phyloP scores from a whole-genome alignment of 106 monocot species.

The Dendrobium chrysotoxum region DNA sequence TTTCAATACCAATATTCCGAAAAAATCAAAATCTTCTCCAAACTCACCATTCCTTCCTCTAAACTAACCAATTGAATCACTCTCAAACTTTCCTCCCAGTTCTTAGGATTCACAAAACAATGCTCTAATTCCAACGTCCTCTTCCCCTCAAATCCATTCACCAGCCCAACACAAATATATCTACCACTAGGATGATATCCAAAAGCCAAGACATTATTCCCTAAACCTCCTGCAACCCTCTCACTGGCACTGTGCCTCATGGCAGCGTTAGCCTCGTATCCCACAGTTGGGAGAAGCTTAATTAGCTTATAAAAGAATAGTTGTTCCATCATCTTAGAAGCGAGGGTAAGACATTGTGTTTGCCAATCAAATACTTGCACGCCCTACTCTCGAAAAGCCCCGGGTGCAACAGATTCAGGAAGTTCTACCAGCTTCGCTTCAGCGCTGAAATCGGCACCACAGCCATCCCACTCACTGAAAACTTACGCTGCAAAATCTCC shows the following conservation, averaged over 20 bases:
- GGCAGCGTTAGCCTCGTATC: conserved; percentile 95
- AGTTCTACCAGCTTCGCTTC: conserved; percentile 65
- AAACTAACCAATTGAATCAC: conserved; percentile 39
- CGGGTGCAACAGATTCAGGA: conserved; percentile 79
- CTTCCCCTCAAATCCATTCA: conserved; percentile 16
- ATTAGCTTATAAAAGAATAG: conserved; percentile 59
- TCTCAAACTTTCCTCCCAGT: conserved; percentile 49
- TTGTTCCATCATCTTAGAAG: conserved; percentile 26
- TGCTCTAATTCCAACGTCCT: conserved; percentile 61
- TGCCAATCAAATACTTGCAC: conserved; percentile 94
- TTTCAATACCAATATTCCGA: conserved; percentile 87
- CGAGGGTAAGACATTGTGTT: conserved; percentile 90
- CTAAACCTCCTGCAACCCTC: conserved; percentile 26
- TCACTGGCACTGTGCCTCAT: conserved; percentile 53
- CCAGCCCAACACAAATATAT: conserved; percentile 57
- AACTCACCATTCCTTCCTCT: conserved; percentile 29
- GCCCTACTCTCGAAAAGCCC: conserved; percentile 80
- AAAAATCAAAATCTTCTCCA: conserved; percentile 58
- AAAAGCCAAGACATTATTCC: conserved; percentile 26
- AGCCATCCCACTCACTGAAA: conserved; percentile 96
- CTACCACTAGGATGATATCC: conserved; percentile 45
- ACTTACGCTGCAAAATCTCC: conserved; percentile 60
- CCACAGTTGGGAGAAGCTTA: conserved; percentile 82
- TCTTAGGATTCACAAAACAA: conserved; percentile 55
- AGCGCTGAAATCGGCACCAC: conserved; percentile 69